Evolutionary conservation across 345 rosid species (phyloP), one percentile per base, ranked within the genome.

Genomic region (Stellera chamaejasme): DNA sequence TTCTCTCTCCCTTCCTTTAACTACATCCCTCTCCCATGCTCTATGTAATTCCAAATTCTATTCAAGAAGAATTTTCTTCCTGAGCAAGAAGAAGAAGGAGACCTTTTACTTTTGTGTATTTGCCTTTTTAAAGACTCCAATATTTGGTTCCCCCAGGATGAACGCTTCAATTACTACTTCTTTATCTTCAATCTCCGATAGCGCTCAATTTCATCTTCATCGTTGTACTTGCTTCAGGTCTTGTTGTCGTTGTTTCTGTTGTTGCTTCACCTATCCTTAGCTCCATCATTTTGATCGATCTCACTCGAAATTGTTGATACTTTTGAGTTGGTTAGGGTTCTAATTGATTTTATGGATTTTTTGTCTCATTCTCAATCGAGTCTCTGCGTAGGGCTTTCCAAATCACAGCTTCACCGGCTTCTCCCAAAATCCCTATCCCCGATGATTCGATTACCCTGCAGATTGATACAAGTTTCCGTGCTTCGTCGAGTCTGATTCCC

Each of bases 291-390:
- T 55, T 11, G 13, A 16, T 6, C 26, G n/a, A 0, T 19, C 10
- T 10, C 39, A 11, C 52, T 49, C 59, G 25, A 32, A 23, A 2
- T 32, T 45, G 23, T 49, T 13, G 0, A 5, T 10, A 27, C 50
- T 32, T 19, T 50, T 0, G 13, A 23, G 0, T 27, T 62, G 36
- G n/a, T 25, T 41, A 27, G 27, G 49, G 32, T 62, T 64, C 55
- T 43, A 45, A 90, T 87, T 96, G 96, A 79, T 76, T 69, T 84
- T 25, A 90, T 87, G 97, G 96, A 79, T 77, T 69, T 84, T 19
- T 32, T 5, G 39, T 67, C 83, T 28, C 81, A 66, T 58, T 69
- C 87, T 28, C 83, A 78, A 19, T 59, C 82, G 32, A 70, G 74
- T 26, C 65, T 84, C 25, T 75, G 88, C 3, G 52, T 87, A 15